Base-by-base conservation (phyloP, 257 asterid genomes). In the Solanum rostratum region DNA sequence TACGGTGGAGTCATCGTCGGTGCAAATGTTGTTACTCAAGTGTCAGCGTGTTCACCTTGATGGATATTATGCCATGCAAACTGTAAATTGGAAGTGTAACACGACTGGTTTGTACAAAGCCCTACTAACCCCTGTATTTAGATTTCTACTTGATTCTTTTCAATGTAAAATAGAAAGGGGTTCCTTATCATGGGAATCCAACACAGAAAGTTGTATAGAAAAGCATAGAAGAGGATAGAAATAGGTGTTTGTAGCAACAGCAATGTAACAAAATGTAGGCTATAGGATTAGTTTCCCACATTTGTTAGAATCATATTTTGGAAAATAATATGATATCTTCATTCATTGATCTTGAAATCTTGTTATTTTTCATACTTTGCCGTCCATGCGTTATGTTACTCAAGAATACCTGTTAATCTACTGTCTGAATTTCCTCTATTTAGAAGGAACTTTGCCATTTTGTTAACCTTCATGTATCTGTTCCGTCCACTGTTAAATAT, bases 61-160 rank as follows among this genome's bases (percentile, higher is more conserved):
- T 33, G 45, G 50, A 63, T 50, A 45, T 65, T 62, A 62, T 45
- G 73, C 79, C 65, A 65, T 83, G 62, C 57, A 83, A 65, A 66
- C 66, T 46, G 85, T 83, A 66, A 83, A 83, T 30, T 27, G 46
- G 74, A 81, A 81, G 74, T 60, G 63, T 49, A 24, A 82, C 50
- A 82, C 16, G 80, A 20, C 5, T 22, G 30, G 76, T 65, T 46
- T 83, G 85, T 83, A 66, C 85, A 83, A 63, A 57, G 84, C 76
- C 53, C 24, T 6, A 59, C 27, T 11, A 59, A 59, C 84, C 84
- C 74, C 69, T 39, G 60, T 81, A 59, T 29, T 52, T 49, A 82
- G 59, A 30, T 27, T 3, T 22, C 62, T 29, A 82, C n/a, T 16
- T 82, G n/a, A 49, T 24, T 83, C 45, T 37, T 82, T 65, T 82